Evolutionary conservation across 768 basidiomycete genomes (phyloP).

Genomic region (Phlegmacium glaucopus): DNA sequence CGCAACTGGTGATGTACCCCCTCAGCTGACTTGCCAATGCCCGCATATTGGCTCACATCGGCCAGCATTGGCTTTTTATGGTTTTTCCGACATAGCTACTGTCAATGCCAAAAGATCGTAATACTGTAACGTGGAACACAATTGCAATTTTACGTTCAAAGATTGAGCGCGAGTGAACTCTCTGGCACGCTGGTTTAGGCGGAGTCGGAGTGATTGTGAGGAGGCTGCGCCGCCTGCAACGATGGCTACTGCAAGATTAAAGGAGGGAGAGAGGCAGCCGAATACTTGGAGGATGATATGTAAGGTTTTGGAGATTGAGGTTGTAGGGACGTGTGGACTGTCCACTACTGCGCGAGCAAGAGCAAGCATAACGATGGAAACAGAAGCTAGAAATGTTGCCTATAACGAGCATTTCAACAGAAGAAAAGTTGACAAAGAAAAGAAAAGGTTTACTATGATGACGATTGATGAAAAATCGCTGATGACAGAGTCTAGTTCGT

Average conservation of each 20-base stretch:
- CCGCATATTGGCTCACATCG: neutral
- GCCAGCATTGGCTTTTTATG: neutral
- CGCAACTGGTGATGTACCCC: neutral
- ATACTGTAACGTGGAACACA: constrained; percentile 2
- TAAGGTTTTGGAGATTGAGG: neutral
- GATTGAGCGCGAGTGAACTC: neutral
- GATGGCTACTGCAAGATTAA: constrained; percentile 2
- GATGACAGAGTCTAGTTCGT: neutral
- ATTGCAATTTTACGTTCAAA: neutral
- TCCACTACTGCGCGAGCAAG: neutral
- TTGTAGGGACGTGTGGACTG: neutral
- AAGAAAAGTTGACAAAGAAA: too few relatives aligned
- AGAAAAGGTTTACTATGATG: neutral
- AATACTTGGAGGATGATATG: constrained; percentile 1
- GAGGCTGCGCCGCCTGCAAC: neutral
- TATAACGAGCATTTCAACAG: neutral
- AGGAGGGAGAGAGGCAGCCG: neutral
- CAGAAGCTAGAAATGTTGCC: constrained; percentile 1
- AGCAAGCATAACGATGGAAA: neutral
- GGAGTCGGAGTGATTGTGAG: neutral
- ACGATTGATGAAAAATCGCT: neutral
- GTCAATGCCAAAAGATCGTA: neutral
- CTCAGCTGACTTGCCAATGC: neutral
- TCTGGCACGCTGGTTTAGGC: neutral
- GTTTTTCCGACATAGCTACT: neutral